Evolutionary conservation across 2,329 filamentous ascomycete genomes (phyloP).

Genomic region (Penicillium sp.): DNA sequence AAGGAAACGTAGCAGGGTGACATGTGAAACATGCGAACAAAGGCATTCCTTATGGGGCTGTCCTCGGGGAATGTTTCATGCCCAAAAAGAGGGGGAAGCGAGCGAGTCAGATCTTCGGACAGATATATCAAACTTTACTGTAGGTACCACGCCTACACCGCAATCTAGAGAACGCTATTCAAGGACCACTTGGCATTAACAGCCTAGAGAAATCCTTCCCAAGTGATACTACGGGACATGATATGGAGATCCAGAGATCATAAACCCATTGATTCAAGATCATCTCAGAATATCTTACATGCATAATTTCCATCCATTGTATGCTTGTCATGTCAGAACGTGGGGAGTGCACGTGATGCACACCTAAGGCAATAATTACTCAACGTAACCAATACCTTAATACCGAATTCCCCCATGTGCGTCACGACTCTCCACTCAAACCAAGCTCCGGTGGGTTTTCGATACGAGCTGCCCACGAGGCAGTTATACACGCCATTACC

Average conservation of each 20-base stretch:
- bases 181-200: neutral
- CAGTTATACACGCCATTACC: neutral
- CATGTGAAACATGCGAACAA: neutral
- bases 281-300: too few species aligned
- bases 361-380: neutral
- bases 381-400: constrained; percentile 1
- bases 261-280: neutral
- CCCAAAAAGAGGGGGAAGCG: neutral
- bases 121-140: neutral
- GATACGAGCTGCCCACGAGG: neutral
- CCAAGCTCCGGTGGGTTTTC: constrained; percentile 18
- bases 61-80: neutral
- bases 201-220: too few species aligned
- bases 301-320: neutral
- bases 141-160: constrained; percentile 1
- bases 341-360: neutral
- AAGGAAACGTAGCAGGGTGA: neutral
- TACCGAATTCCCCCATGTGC: constrained; percentile 12
- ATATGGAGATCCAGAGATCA: neutral
- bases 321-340: neutral
- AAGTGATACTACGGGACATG: too few species aligned
- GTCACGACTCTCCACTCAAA: constrained; percentile 24
- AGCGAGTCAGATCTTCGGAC: neutral
- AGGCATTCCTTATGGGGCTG: neutral
- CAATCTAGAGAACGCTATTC: neutral